Conservation (phyloP, 2,329 filamentous ascomycete genomes). For the Sclerotinia sclerotiorum region DNA sequence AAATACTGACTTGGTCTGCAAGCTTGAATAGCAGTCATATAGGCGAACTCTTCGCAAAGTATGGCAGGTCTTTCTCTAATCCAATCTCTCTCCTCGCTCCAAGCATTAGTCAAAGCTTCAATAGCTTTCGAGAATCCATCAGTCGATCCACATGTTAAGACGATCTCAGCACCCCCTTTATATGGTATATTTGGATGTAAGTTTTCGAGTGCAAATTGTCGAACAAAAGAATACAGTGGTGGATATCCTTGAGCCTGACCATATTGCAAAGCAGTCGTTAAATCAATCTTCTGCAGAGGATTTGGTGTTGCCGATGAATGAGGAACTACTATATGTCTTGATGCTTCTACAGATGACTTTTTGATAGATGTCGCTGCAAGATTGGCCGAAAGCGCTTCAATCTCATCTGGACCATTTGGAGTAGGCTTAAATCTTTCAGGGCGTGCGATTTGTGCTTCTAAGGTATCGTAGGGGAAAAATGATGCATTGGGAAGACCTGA, state of each 20-base stretch:
- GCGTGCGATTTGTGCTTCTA: constrained; percentile 76
- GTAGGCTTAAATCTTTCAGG: constrained; percentile 73
- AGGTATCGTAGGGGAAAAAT: constrained; percentile 88
- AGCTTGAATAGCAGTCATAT: constrained; percentile 72
- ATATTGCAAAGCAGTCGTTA: constrained; percentile 83
- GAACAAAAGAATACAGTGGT: constrained; percentile 72
- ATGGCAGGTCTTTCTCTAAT: constrained; percentile 71
- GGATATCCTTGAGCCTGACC: constrained; percentile 80
- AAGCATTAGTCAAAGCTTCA: constrained; percentile 73
- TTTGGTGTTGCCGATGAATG: constrained; percentile 61
- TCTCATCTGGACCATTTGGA: constrained; percentile 54
- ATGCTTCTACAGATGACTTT: constrained; percentile 32
- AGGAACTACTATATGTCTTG: constrained; percentile 65
- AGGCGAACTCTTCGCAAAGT: constrained; percentile 77
- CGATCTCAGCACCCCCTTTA: constrained; percentile 69
- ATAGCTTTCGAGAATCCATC: constrained; percentile 81
- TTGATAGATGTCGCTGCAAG: constrained; percentile 41
- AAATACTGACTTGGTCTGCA: constrained; percentile 49
- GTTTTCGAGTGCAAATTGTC: constrained; percentile 72
- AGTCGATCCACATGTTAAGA: constrained; percentile 78
- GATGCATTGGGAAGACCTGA: constrained; percentile 71
- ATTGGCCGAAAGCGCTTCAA: constrained; percentile 38
- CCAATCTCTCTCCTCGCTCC: constrained; percentile 68
- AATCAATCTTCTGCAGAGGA: constrained; percentile 69
- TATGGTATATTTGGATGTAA: constrained; percentile 84